Evolutionary conservation across 192 early-diverging fungal genomes (phyloP).

Genomic region (Powellomyces hirtus): DNA sequence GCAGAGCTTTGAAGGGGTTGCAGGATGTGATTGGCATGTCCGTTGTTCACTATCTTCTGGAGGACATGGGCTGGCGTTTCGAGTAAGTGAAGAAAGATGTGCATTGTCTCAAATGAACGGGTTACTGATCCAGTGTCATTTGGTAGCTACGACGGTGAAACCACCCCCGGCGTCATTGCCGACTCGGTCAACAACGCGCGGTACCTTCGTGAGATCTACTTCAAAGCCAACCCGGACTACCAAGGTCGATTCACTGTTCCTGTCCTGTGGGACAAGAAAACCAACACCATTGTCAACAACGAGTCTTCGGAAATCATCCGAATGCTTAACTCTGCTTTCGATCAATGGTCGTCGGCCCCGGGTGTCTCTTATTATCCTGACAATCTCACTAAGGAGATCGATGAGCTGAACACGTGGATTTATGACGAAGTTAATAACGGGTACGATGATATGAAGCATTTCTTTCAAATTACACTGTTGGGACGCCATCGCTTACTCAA

Average conservation of each 20-base stretch:
- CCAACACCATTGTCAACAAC: constrained; percentile 88
- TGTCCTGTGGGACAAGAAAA: constrained; percentile 95
- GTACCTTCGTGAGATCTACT: constrained; percentile 85
- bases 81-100: constrained; percentile 10
- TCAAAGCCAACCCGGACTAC: constrained; percentile 83
- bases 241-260: constrained; percentile 81
- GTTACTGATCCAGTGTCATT: too few species aligned
- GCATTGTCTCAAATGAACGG: too few species aligned
- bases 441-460: constrained; percentile 56
- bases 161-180: constrained; percentile 68
- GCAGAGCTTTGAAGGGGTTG: constrained; percentile 79
- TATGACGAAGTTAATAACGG: constrained; percentile 96
- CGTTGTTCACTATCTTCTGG: constrained; percentile 83
- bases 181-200: constrained; percentile 74
- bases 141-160: constrained; percentile 65
- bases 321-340: constrained; percentile 88
- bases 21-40: constrained; percentile 78
- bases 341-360: constrained; percentile 56
- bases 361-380: constrained; percentile 81
- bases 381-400: constrained; percentile 71
- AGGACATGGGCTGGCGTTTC: constrained; percentile 73
- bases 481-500: too few species aligned
- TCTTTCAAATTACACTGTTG: too few species aligned
- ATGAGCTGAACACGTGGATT: constrained; percentile 85
- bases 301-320: constrained; percentile 95